These are phyloP conservation scores for Rhododendron kiyosumense DNA, from an alignment of 148 eudicot genomes.

Conservation along the genomic window DNA sequence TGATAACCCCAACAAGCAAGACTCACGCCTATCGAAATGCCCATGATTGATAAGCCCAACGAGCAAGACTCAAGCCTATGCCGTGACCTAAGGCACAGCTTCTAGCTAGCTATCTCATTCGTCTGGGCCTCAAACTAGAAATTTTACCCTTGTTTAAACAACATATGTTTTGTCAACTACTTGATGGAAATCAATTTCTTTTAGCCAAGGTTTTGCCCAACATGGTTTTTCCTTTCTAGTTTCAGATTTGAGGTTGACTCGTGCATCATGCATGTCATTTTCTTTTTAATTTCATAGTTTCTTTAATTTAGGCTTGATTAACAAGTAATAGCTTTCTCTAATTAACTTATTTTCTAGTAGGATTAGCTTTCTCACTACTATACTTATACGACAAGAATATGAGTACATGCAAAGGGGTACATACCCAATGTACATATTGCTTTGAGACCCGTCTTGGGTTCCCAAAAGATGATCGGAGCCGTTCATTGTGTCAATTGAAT, in stretches of 20 bases:
- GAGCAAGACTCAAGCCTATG: background rate
- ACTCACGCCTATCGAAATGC: background rate
- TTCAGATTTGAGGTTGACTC: background rate
- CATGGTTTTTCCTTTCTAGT: background rate
- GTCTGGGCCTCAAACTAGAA: background rate
- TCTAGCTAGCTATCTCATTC: background rate
- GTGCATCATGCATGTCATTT: background rate
- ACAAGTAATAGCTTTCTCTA: background rate
- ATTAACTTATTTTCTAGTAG: background rate
- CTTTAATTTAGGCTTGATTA: background rate
- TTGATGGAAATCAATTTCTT: background rate
- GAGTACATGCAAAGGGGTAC: background rate
- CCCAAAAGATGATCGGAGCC: background rate
- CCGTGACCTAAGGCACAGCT: background rate
- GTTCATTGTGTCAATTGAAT: background rate
- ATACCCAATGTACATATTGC: no score
- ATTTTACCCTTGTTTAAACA: background rate
- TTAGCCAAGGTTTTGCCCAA: background rate
- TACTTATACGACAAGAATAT: background rate
- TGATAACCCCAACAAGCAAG: background rate
- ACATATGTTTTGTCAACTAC: background rate
- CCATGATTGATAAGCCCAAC: background rate
- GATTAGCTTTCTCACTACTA: background rate
- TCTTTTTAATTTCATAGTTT: background rate
- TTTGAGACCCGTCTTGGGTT: background rate